Evolutionary conservation across 345 rosid species (phyloP).

Genomic region (Aquilaria malaccensis): DNA sequence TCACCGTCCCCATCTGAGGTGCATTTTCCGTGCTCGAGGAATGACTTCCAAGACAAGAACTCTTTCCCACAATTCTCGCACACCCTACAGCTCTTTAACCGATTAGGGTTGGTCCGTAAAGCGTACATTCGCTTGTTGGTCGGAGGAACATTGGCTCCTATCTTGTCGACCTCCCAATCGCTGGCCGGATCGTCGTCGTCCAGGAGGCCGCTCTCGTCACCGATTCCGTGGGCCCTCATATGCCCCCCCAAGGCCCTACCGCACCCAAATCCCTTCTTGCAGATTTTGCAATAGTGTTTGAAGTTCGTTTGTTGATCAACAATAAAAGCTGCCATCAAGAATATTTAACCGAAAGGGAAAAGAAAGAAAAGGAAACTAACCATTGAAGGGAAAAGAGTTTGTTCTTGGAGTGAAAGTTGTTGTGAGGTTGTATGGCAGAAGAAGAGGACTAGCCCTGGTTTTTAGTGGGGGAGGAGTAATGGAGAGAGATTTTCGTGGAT

Average conservation of each 20-base stretch:
- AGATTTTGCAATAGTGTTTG: slow-evolving; percentile 60
- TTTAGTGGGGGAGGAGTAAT: slow-evolving; percentile 36
- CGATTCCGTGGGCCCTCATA: slow-evolving; percentile 79
- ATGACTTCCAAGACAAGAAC: slow-evolving; percentile 75
- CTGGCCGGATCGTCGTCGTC: slow-evolving; percentile 50
- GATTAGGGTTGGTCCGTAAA: slow-evolving; percentile 55
- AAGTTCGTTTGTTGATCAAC: slow-evolving; percentile 38
- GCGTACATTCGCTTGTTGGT: slow-evolving; percentile 57
- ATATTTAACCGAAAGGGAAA: neutral
- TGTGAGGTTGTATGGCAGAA: slow-evolving; percentile 40
- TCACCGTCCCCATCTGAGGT: slow-evolving; percentile 17
- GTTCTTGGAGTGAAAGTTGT: slow-evolving; percentile 46
- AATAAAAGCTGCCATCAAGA: slow-evolving; percentile 40
- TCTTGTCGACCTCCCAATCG: slow-evolving; percentile 45
- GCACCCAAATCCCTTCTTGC: slow-evolving; percentile 68
- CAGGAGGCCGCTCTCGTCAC: slow-evolving; percentile 37
- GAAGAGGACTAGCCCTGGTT: slow-evolving; percentile 36
- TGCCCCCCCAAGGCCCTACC: slow-evolving; percentile 77
- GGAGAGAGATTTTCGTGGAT: slow-evolving; percentile 26
- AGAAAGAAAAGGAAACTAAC: neutral
- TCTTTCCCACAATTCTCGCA: slow-evolving; percentile 78
- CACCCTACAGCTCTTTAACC: slow-evolving; percentile 49
- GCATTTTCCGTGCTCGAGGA: slow-evolving; percentile 76
- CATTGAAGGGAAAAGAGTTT: slow-evolving; percentile 17
- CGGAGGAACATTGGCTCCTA: slow-evolving; percentile 27